Conservation (phyloP, 305 asterid genomes). For the Fraxinus nigra region DNA sequence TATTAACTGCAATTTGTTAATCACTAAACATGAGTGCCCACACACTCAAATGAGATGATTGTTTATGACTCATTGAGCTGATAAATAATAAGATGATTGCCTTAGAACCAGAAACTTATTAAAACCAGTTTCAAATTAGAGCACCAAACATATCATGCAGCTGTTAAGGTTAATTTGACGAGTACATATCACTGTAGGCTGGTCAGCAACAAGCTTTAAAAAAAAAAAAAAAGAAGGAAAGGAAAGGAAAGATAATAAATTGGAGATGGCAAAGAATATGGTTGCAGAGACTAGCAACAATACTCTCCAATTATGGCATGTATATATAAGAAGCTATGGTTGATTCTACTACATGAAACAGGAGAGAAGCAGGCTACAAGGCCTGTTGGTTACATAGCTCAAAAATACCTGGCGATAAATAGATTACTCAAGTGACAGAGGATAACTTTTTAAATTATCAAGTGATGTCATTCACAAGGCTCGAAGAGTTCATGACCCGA, state of each 20-base stretch:
- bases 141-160: neutral
- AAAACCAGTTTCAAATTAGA: neutral
- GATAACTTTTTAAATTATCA: neutral
- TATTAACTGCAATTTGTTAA: conserved; percentile 1
- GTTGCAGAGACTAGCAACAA: neutral
- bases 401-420: neutral
- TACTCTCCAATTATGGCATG: neutral
- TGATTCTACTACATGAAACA: neutral
- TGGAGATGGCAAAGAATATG: neutral
- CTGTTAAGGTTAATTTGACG: neutral
- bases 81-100: neutral
- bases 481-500: neutral
- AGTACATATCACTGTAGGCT: neutral
- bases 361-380: neutral
- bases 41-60: conserved; percentile 4
- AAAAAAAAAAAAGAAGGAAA: too few relatives aligned
- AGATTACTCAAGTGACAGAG: neutral
- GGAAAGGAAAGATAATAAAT: neutral
- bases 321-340: neutral
- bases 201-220: neutral
- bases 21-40: neutral
- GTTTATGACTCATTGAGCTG: neutral
- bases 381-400: neutral
- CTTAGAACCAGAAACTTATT: neutral
- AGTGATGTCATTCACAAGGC: neutral